Evolutionary conservation across 495 filamentous ascomycete species (phyloP).

Genomic region (Annulohypoxylon moriforme): DNA sequence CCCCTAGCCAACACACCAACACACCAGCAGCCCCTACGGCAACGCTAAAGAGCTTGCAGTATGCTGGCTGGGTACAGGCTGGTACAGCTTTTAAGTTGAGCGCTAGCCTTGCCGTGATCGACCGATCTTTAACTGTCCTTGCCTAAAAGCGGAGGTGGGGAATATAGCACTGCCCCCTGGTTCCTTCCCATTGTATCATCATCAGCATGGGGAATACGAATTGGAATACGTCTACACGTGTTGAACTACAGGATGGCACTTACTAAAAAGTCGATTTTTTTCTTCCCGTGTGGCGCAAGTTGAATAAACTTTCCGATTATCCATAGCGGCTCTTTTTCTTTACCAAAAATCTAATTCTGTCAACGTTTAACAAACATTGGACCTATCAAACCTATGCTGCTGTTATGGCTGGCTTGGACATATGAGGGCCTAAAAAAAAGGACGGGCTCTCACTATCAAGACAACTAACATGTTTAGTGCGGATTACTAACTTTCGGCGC

Average conservation of each 20-base stretch:
- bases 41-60: slow-evolving; percentile 33
- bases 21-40: neutral
- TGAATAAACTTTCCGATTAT: slow-evolving; percentile 3
- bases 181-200: slow-evolving; percentile 20
- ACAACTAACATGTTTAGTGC: neutral
- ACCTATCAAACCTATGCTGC: neutral
- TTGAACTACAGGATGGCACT: slow-evolving; percentile 15
- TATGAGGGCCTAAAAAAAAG: neutral
- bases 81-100: slow-evolving; percentile 13
- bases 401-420: neutral
- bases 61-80: too few relatives aligned
- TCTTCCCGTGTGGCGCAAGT: neutral
- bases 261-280: neutral
- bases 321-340: neutral
- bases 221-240: slow-evolving; percentile 35
- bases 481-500: slow-evolving; percentile 21
- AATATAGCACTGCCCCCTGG: slow-evolving; percentile 31
- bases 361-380: neutral
- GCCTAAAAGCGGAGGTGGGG: slow-evolving; percentile 42
- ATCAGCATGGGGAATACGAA: slow-evolving; percentile 44
- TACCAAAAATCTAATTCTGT: neutral
- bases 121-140: slow-evolving; percentile 38
- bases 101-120: slow-evolving; percentile 36
- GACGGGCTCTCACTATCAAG: neutral
- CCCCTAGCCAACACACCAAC: slow-evolving; percentile 29